Base-by-base conservation (phyloP, 164 flowering plant genomes). In the Aristolochia fimbriata region DNA sequence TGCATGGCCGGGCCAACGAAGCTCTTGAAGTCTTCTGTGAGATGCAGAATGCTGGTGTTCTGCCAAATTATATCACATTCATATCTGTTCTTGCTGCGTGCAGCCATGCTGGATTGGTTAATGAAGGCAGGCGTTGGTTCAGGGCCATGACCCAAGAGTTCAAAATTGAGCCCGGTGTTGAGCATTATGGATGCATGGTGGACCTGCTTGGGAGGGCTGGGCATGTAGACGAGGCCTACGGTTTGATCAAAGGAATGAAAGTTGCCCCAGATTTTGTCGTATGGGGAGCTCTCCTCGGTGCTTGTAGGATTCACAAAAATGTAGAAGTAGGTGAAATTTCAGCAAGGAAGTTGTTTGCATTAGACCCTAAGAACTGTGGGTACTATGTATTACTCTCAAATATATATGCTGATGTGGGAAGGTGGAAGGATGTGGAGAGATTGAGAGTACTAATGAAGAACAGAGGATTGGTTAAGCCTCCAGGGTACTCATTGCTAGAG, bases 191-290 rank as follows among this genome's bases (percentile, higher is more conserved):
- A 0, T 90, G 96, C 74, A 85, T 90, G 90, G 91, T 90, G 70
- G 91, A 90, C 77, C 93, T 90, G 68, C 80, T 90, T n/a, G 88
- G 91, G 4, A 81, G 90, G 16, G 81, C 91, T 43, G 96, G 97
- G 41, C 48, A 47, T 62, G 76, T 86, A 30, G 55, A 70, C 1
- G 68, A 76, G 65, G 97, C 97, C 51, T 86, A 81, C 71, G 65
- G 76, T 50, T 62, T 91, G 73, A 81, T 84, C 49, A 64, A 70
- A 57, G 71, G 64, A 62, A 91, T 91, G 97, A 81, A 72, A 61
- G 76, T 81, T 52, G 74, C 51, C 51, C 97, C 96, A 46, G 96
- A 91, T 68, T 77, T 72, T 67, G 81, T 84, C 15, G 71, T 84
- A 17, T 91, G 97, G 97, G 87, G 96, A 61, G 77, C 89, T 53